A percentile compares a stretch with the other conserved stretches of the same genome.
Evolutionary conservation across 306 rosid genomes (phyloP).

Genomic region (Inga laurina): DNA sequence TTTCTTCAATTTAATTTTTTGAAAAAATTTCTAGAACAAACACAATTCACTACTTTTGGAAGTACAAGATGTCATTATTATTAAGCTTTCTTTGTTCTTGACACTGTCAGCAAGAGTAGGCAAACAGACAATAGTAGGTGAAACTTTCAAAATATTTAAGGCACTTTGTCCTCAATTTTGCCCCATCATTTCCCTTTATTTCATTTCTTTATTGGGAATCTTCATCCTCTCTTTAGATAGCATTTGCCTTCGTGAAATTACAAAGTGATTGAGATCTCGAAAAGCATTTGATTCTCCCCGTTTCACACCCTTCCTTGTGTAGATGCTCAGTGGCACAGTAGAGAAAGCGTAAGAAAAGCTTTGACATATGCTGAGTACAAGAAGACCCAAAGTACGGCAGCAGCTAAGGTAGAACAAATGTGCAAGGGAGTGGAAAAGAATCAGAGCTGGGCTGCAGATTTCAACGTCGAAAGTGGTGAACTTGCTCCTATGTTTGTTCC

Average conservation of each 20-base stretch:
- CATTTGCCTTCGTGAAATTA: neutral
- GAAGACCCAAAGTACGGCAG: conserved; percentile 73
- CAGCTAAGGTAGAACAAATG: conserved; percentile 70
- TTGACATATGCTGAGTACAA: conserved; percentile 66
- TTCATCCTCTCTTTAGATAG: neutral
- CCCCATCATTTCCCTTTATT: neutral
- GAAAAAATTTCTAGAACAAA: neutral
- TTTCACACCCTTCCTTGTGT: conserved; percentile 13
- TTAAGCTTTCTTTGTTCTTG: neutral
- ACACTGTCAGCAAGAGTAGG: neutral
- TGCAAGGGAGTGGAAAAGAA: conserved; percentile 70
- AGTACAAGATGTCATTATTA: neutral
- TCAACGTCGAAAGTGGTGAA: conserved; percentile 72
- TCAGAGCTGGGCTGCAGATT: conserved; percentile 65
- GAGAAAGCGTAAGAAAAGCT: conserved; percentile 75
- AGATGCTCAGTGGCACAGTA: conserved; percentile 70
- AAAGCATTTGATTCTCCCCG: neutral
- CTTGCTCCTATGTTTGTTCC: conserved; percentile 76
- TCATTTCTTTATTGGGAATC: neutral
- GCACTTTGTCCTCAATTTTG: neutral
- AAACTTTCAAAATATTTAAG: neutral
- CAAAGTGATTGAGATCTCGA: neutral
- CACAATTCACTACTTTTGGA: neutral
- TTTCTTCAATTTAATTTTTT: no score
- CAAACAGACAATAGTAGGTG: neutral